These are phyloP conservation scores for Fraxinus excelsior DNA, from an alignment of 257 asterid species.

Conservation along the genomic window DNA sequence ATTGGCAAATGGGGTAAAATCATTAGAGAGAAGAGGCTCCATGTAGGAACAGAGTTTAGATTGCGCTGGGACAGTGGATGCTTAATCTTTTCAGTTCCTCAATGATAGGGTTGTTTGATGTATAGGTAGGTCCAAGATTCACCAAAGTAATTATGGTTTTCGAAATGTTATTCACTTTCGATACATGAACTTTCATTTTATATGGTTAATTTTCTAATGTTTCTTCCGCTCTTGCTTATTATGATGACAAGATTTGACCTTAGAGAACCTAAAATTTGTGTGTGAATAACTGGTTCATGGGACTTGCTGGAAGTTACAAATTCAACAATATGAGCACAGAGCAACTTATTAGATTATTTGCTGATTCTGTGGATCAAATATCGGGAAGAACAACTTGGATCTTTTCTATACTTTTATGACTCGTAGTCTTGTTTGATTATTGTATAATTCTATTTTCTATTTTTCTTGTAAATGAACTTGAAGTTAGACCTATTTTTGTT, in stretches of 20 bases:
- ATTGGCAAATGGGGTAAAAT: slow-evolving; percentile 64
- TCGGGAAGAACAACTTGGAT: neutral
- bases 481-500: neutral
- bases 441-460: neutral
- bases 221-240: neutral
- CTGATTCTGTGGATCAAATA: neutral
- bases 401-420: neutral
- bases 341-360: neutral
- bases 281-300: neutral
- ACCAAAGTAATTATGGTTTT: neutral
- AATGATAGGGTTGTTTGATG: slow-evolving; percentile 16
- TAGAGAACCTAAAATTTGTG: neutral
- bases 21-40: slow-evolving; percentile 49
- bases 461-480: neutral
- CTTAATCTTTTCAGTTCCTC: slow-evolving; percentile 52
- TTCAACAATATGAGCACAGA: neutral
- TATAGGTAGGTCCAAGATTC: slow-evolving; percentile 2
- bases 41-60: slow-evolving; percentile 46
- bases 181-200: neutral
- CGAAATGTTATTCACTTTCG: neutral
- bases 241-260: neutral
- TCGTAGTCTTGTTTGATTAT: neutral
- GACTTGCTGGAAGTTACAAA: neutral
- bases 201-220: neutral
- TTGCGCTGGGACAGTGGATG: slow-evolving; percentile 51